A percentile compares a stretch with the other conserved stretches of the same genome.
phyloP scores from a whole-genome alignment of 805 yeast species.

The Cyberlindnera sargentensis region DNA sequence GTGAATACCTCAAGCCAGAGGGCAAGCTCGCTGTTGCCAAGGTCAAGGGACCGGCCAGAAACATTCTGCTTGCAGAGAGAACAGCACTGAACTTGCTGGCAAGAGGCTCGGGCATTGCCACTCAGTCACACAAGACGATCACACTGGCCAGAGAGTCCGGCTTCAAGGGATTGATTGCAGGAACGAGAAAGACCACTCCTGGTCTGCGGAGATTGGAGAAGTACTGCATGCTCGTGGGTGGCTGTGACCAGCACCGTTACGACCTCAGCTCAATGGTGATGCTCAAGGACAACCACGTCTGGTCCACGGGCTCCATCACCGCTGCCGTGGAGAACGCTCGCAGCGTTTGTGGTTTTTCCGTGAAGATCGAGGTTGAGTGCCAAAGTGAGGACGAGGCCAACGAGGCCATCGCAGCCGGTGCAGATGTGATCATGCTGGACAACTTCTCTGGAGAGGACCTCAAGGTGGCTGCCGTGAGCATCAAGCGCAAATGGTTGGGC shows the following conservation, averaged over 20 bases:
- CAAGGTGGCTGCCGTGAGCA: constrained; percentile 51
- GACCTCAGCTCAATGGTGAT: constrained; percentile 92
- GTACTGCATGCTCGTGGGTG: constrained; percentile 93
- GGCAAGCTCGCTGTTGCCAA: constrained; percentile 69
- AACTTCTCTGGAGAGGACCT: constrained; percentile 68
- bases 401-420: constrained; percentile 93
- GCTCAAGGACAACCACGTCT: constrained; percentile 91
- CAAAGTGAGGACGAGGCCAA: constrained; percentile 78
- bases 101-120: constrained; percentile 83
- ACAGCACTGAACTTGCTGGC: constrained; percentile 77
- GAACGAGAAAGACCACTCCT: constrained; percentile 96
- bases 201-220: constrained; percentile 85
- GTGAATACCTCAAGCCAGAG: constrained; percentile 44
- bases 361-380: constrained; percentile 90
- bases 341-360: constrained; percentile 77
- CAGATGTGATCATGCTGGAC: constrained; percentile 92
- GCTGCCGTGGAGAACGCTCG: constrained; percentile 74
- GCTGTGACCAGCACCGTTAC: constrained; percentile 87
- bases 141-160: constrained; percentile 59
- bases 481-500: constrained; percentile 50
- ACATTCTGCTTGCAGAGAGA: constrained; percentile 78
- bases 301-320: constrained; percentile 90
- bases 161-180: constrained; percentile 82
- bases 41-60: constrained; percentile 74
- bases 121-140: constrained; percentile 54